These are phyloP conservation scores for Trichophyton mentagrophytes DNA, from an alignment of 2,329 filamentous ascomycete species.

Conservation along the genomic window DNA sequence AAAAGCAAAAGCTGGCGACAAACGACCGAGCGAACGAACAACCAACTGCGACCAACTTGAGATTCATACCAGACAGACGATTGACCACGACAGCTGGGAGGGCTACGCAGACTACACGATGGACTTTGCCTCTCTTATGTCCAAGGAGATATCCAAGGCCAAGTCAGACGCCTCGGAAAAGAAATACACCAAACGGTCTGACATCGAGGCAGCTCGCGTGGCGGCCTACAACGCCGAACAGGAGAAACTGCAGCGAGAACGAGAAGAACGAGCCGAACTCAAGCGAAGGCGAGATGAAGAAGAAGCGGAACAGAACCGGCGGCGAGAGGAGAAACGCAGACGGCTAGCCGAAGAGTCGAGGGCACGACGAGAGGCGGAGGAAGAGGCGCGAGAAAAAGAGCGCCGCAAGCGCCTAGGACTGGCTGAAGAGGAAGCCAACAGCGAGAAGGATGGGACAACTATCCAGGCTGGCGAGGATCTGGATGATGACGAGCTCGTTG, in stretches of 20 bases:
- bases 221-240: slow-evolving; percentile 75
- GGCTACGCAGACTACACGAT: slow-evolving; percentile 41
- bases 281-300: slow-evolving; percentile 90
- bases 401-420: slow-evolving; percentile 67
- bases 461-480: slow-evolving; percentile 21
- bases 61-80: neutral
- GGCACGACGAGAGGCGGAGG: slow-evolving; percentile 55
- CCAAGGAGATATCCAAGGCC: slow-evolving; percentile 76
- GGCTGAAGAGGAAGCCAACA: slow-evolving; percentile 47
- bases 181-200: slow-evolving; percentile 76
- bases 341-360: slow-evolving; percentile 70
- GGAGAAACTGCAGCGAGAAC: slow-evolving; percentile 56
- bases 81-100: neutral
- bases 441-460: slow-evolving; percentile 26
- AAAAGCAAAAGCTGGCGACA: neutral
- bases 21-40: neutral
- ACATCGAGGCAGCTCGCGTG: slow-evolving; percentile 70
- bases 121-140: slow-evolving; percentile 93
- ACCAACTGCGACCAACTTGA: neutral
- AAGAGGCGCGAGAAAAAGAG: slow-evolving; percentile 57
- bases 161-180: slow-evolving; percentile 44
- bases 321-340: slow-evolving; percentile 69
- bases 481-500: slow-evolving; percentile 51
- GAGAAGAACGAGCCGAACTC: slow-evolving; percentile 53
- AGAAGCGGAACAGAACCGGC: slow-evolving; percentile 53